Evolutionary conservation across 495 filamentous ascomycete genomes (phyloP).

Genomic region (Glonium stellatum): DNA sequence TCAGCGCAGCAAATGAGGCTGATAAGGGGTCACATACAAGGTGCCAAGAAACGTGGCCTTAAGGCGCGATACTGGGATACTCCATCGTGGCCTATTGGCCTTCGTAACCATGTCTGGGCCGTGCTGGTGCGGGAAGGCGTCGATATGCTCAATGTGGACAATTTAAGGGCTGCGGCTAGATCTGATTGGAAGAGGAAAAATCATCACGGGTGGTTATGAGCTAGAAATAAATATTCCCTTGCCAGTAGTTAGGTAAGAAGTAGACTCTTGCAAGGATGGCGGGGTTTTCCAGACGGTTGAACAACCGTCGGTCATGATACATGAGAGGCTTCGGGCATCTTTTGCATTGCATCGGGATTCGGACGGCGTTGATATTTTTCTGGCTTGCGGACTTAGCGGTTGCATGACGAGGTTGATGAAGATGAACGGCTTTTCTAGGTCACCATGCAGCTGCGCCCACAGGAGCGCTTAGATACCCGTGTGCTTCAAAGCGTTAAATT

Average conservation of each 20-base stretch:
- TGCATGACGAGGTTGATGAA: neutral
- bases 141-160: slow-evolving; percentile 28
- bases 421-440: neutral
- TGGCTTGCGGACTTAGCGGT: neutral
- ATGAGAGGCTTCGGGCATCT: neutral
- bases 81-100: slow-evolving; percentile 29
- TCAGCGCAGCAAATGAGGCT: slow-evolving; percentile 13
- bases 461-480: too few relatives aligned
- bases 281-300: neutral
- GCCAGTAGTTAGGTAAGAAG: too few relatives aligned
- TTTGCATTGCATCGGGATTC: neutral
- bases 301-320: neutral
- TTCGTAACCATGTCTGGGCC: slow-evolving; percentile 28
- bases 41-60: slow-evolving; percentile 19
- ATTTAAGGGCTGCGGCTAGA: slow-evolving; percentile 25
- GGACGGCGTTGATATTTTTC: neutral
- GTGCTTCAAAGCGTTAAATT: too few relatives aligned
- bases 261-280: neutral
- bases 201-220: slow-evolving; percentile 20
- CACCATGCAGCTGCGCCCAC: too few relatives aligned
- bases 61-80: slow-evolving; percentile 28
- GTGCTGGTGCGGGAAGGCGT: slow-evolving; percentile 23
- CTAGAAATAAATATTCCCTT: neutral
- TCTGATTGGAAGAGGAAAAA: slow-evolving; percentile 19
- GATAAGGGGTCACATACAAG: slow-evolving; percentile 22